Conservation (phyloP, 2,329 filamentous ascomycete species). For the Colletotrichum sp. region DNA sequence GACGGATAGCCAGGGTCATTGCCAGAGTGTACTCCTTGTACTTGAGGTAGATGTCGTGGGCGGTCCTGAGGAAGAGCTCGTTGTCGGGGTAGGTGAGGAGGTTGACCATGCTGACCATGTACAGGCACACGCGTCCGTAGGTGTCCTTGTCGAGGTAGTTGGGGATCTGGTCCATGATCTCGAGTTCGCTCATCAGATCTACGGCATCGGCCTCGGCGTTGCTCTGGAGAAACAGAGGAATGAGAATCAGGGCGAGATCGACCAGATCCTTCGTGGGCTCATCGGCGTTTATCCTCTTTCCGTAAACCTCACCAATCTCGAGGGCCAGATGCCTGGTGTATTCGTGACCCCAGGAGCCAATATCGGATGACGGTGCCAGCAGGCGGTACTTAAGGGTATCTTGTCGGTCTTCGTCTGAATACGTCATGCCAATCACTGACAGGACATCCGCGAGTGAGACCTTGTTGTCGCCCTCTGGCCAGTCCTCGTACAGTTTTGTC, state of each 20-base stretch:
- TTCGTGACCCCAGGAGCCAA: conserved; percentile 97
- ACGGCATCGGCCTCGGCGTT: conserved; percentile 98
- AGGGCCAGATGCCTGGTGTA: conserved; percentile 95
- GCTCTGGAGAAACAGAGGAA: conserved; percentile 95
- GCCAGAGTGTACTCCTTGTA: conserved; percentile 95
- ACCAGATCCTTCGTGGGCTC: conserved; percentile 84
- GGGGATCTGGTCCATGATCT: conserved; percentile 93
- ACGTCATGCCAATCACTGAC: conserved; percentile 98
- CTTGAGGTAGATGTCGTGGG: conserved; percentile 90
- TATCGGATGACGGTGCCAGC: conserved; percentile 87
- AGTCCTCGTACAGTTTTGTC: conserved; percentile 86
- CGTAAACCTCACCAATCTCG: conserved; percentile 95
- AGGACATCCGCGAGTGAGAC: conserved; percentile 91
- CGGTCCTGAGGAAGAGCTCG: conserved; percentile 90
- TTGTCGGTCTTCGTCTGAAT: conserved; percentile 93
- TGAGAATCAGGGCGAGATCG: conserved; percentile 81
- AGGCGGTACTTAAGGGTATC: conserved; percentile 97
- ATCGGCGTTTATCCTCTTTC: conserved; percentile 84
- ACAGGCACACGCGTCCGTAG: conserved; percentile 90
- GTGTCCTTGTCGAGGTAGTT: conserved; percentile 93
- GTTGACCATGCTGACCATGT: conserved; percentile 99
- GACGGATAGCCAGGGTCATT: conserved; percentile 89
- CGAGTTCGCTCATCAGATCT: conserved; percentile 93
- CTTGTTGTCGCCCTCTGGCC: conserved; percentile 85
- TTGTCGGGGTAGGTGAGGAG: conserved; percentile 97